A percentile compares a stretch with the other conserved stretches of the same genome.
Conservation (phyloP, 2,329 filamentous ascomycete genomes). For the Monascus ruber region DNA sequence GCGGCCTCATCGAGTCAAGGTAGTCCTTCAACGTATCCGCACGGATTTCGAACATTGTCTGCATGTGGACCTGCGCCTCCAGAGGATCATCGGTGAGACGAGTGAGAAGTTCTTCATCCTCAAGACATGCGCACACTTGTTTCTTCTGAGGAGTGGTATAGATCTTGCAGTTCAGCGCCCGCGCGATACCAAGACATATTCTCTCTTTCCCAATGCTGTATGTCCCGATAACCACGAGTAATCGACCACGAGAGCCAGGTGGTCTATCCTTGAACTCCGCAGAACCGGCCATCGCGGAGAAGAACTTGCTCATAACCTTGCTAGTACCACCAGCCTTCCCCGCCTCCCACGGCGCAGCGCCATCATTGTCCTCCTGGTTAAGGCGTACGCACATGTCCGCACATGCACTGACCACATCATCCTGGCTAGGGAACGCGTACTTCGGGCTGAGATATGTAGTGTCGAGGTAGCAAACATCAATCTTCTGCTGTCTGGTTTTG, state of each 20-base stretch:
- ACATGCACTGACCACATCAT: slow-evolving; percentile 76
- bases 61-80: slow-evolving; percentile 95
- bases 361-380: slow-evolving; percentile 52
- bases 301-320: slow-evolving; percentile 52
- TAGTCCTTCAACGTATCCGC: slow-evolving; percentile 86
- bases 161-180: slow-evolving; percentile 76
- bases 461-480: slow-evolving; percentile 93
- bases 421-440: slow-evolving; percentile 84
- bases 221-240: slow-evolving; percentile 87
- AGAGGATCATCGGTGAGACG: slow-evolving; percentile 69
- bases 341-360: slow-evolving; percentile 44
- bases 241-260: slow-evolving; percentile 45
- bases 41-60: slow-evolving; percentile 85
- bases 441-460: slow-evolving; percentile 94
- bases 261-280: slow-evolving; percentile 13
- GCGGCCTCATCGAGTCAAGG: slow-evolving; percentile 63
- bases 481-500: slow-evolving; percentile 66
- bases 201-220: slow-evolving; percentile 98
- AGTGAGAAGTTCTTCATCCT: slow-evolving; percentile 67
- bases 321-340: slow-evolving; percentile 45
- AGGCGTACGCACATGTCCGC: slow-evolving; percentile 76
- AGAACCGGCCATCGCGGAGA: slow-evolving; percentile 36
- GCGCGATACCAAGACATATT: slow-evolving; percentile 84
- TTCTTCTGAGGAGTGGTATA: slow-evolving; percentile 76
- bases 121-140: slow-evolving; percentile 70